phyloP scores from a whole-genome alignment of 2,329 filamentous ascomycete species.

The Claviceps sp. region DNA sequence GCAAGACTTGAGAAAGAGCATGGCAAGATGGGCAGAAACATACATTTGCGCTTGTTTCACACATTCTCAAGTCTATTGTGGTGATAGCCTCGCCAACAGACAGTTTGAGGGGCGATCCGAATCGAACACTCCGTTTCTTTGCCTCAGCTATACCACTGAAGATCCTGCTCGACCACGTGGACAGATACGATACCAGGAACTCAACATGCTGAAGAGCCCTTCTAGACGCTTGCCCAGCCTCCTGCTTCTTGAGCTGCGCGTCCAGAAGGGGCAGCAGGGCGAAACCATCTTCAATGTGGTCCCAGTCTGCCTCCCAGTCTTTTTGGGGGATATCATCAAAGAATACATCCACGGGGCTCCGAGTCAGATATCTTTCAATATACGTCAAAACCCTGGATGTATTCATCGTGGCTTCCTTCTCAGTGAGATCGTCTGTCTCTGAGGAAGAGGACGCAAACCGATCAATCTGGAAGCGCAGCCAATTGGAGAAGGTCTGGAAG shows the following conservation, averaged over 20 bases:
- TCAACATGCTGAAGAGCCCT: constrained; percentile 47
- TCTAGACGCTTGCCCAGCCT: constrained; percentile 30
- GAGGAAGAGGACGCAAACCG: constrained; percentile 51
- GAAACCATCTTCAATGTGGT: constrained; percentile 28
- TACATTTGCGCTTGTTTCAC: constrained; percentile 20
- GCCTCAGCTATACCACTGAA: constrained; percentile 58
- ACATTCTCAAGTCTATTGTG: constrained; percentile 47
- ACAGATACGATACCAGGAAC: constrained; percentile 47
- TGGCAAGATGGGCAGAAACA: constrained; percentile 5
- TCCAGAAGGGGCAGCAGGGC: constrained; percentile 35
- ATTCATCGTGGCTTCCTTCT: constrained; percentile 66
- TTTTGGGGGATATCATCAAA: constrained; percentile 37
- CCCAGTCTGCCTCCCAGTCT: constrained; percentile 35
- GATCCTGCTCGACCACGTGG: constrained; percentile 42
- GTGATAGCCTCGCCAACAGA: constrained; percentile 29
- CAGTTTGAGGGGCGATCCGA: constrained; percentile 41
- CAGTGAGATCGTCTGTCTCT: constrained; percentile 56
- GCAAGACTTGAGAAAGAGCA: background rate
- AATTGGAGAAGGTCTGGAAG: constrained; percentile 66
- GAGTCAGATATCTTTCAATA: constrained; percentile 55
- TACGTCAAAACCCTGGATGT: constrained; percentile 62
- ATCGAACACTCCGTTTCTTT: constrained; percentile 53
- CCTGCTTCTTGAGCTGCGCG: constrained; percentile 33
- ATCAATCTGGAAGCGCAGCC: constrained; percentile 76
- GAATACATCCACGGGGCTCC: constrained; percentile 51